phyloP scores from a whole-genome alignment of 768 basidiomycete genomes.

The Podaxis rugospora region DNA sequence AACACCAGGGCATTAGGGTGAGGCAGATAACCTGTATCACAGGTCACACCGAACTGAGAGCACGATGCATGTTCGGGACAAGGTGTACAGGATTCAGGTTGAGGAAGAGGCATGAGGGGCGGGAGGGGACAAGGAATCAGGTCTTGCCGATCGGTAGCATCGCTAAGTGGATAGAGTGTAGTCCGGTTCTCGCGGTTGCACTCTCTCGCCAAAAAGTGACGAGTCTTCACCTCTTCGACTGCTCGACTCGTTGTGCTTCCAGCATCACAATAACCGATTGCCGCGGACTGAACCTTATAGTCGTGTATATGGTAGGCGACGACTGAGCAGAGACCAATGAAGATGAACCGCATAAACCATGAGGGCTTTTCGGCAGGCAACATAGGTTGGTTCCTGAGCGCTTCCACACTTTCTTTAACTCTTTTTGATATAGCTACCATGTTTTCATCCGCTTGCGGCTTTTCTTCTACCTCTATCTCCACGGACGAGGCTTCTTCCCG shows the following conservation, averaged over 20 bases:
- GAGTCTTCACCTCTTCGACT: conserved; percentile 44
- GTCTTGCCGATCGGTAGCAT: conserved; percentile 26
- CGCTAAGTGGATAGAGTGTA: conserved; percentile 29
- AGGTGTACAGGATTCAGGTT: conserved; percentile 62
- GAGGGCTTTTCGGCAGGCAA: conserved; percentile 11
- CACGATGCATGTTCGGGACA: conserved; percentile 72
- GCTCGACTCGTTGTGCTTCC: conserved; percentile 55
- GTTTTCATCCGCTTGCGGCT: conserved; percentile 3
- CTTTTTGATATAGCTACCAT: conserved; percentile 29
- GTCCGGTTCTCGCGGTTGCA: conserved; percentile 58
- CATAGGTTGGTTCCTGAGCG: conserved; percentile 6
- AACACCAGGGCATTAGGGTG: conserved; percentile 57
- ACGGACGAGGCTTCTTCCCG: conserved; percentile 7
- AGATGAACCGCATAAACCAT: conserved; percentile 37
- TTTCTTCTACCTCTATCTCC: conserved; percentile 8
- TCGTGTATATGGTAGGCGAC: conserved; percentile 31
- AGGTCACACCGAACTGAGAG: conserved; percentile 49
- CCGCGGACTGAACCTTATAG: conserved; percentile 65
- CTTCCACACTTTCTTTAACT: conserved; percentile 30
- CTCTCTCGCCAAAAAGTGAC: conserved; percentile 41
- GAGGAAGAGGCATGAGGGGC: conserved; percentile 49
- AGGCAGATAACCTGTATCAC: conserved; percentile 65
- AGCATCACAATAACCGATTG: conserved; percentile 74
- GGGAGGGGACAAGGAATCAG: conserved; percentile 45
- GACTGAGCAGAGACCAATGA: conserved; percentile 29